Evolutionary conservation across 495 filamentous ascomycete species (phyloP), one percentile per base, ranked within the genome.

Genomic region (Podospora anserina): DNA sequence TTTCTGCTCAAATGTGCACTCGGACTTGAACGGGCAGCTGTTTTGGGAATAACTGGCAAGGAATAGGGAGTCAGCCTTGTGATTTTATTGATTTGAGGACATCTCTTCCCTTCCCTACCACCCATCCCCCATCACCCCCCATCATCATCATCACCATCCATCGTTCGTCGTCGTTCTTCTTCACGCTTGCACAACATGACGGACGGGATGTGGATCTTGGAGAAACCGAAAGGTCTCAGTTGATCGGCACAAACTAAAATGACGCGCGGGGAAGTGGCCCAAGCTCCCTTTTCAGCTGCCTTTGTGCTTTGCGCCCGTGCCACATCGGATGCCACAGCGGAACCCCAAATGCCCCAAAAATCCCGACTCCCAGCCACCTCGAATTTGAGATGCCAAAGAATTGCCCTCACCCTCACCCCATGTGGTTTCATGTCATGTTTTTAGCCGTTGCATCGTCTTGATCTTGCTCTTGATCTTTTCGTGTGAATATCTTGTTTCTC

Each of bases 261-360:
- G 39, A 49, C 39, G 39, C 15, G 39, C 39, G 39, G 39, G 39
- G 39, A 49, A 49, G 55, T 58, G 55, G 55, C 55, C 55, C 55
- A 58, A 58, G 55, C 55, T 58, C 55, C 55, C 55, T 19, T 58
- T 58, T 58, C 55, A 58, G 55, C 55, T 58, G 3, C 18, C 18
- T 7, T 26, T 20, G 55, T 58, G 55, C 55, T 23, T 23, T 49
- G 39, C 15, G 39, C 39, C 39, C 39, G 39, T 49, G 39, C 39
- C 39, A 49, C 39, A 49, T 49, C 39, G 39, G 39, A 49, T 49
- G 39, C 39, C 39, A 49, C 39, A 49, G 1, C 39, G 39, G 39
- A 13, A 49, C 39, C 39, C 39, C 9, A 6, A 39, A 39, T 13
- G 2, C 39, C 39, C 39, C 39, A 4, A 5, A 49, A 49, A 49